Evolutionary conservation across 495 filamentous ascomycete genomes (phyloP), one percentile per base, ranked within the genome.

Genomic region (Aspergillus carlsbadensis): DNA sequence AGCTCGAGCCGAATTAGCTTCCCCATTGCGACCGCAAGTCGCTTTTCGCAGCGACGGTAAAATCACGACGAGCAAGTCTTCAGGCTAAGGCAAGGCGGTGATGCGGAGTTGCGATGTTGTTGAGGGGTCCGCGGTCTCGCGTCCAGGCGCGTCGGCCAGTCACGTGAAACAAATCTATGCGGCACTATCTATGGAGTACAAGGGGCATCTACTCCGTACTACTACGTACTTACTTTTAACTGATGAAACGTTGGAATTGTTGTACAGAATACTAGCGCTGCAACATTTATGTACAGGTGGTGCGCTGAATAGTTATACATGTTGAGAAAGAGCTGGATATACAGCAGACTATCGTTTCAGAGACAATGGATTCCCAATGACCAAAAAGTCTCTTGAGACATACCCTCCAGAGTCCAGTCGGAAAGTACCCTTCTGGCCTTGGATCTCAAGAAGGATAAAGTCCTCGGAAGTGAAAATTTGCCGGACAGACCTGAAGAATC

Each of bases 1-100:
- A 98, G 82, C 80, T 98, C 94, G 39, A 98, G 86, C 56, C 91
- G 85, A 65, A 96, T 87, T 68, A 98, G 88, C 77, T 97, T 97
- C 66, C 94, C 85, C 85, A 88, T 88, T 81, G 71, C 64, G 48
- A 65, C 63, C 43, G 55, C 39, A 56, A 54, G 68, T 57, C 56
- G 66, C 71, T 65, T 61, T 63, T 54, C 35, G n/a, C 58, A 47
- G 57, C 64, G 67, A 70, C 69, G 62, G 64, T 62, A 56, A 57
- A 31, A 64, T 54, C 18, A 54, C 41, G 41, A 54, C 31, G 45
- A 22, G 26, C 8, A 22, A 35, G 24, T 35, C 34, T 48, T 57
- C 36, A 14, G 33, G 36, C 22, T 15, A 37, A 48, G 43, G 35
- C 53, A 46, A 50, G 54, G 45, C 46, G 36, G 54, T 50, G 54